phyloP scores from a whole-genome alignment of 306 rosid species.

The Aeschynomene evenia region DNA sequence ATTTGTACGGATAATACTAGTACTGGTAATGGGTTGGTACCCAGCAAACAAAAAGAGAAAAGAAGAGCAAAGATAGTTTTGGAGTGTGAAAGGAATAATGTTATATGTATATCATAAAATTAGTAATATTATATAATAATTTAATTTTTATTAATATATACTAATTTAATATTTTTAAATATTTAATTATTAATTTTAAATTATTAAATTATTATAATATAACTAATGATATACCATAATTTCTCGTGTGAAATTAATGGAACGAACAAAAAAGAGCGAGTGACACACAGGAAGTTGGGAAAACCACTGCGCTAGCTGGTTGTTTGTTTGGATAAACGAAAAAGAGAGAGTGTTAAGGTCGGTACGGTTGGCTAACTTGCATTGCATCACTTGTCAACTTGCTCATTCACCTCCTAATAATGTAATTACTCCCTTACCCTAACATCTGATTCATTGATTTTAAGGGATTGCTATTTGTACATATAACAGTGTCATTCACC shows the following conservation, averaged over 20 bases:
- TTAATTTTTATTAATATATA: no score
- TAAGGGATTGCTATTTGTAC: no score
- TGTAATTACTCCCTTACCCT: slow-evolving; percentile 10
- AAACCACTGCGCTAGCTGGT: slow-evolving; percentile 39
- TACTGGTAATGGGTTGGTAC: neutral
- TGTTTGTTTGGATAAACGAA: neutral
- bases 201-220: no score
- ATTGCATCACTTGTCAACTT: slow-evolving; percentile 19
- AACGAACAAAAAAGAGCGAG: neutral
- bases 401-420: slow-evolving; percentile 24
- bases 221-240: no score
- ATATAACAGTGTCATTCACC: no score
- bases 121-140: no score
- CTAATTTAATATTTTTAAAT: no score
- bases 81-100: no score
- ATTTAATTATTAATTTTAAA: no score
- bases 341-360: neutral
- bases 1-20: neutral
- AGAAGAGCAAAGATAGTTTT: neutral
- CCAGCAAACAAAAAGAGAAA: slow-evolving; percentile 4
- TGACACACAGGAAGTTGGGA: slow-evolving; percentile 4
- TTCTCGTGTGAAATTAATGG: neutral
- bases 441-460: no score
- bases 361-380: slow-evolving; percentile 19
- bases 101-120: no score